A percentile compares a stretch with the other conserved stretches of the same genome.
Conservation (phyloP, 176 grass and related monocot genomes). For the Aechmea fasciata region DNA sequence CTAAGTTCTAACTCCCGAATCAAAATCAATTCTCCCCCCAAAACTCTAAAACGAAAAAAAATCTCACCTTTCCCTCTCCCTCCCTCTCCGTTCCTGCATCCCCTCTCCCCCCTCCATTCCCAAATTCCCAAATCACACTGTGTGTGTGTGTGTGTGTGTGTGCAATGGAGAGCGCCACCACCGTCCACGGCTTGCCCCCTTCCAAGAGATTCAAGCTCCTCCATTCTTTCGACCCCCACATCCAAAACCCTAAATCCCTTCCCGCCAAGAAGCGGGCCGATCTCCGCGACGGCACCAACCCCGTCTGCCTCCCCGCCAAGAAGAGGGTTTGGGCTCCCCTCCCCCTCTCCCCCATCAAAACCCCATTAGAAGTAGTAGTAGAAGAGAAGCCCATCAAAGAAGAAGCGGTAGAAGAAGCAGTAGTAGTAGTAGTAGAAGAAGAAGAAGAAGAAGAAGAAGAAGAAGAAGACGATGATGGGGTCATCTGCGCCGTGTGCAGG, state of each 20-base stretch:
- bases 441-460: constrained; percentile 6
- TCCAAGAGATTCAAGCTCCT: constrained; percentile 70
- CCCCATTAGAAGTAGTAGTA: background rate
- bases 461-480: constrained; percentile 55
- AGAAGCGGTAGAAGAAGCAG: background rate
- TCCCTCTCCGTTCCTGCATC: background rate
- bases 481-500: constrained; percentile 57
- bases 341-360: background rate
- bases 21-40: background rate
- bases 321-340: constrained; percentile 36
- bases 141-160: no score
- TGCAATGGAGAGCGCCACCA: constrained; percentile 27
- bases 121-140: background rate
- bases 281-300: background rate
- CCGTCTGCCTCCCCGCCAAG: constrained; percentile 53
- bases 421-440: no score
- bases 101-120: constrained; percentile 2
- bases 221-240: background rate
- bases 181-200: constrained; percentile 38
- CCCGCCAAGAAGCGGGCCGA: constrained; percentile 27
- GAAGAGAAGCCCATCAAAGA: background rate
- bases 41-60: background rate
- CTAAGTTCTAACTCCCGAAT: background rate
- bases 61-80: constrained; percentile 3
- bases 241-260: constrained; percentile 12